Percentiles rank a stretch among this genome's conserved stretches.
phyloP scores from a whole-genome alignment of 495 filamentous ascomycete species.

The Hypoxylon fuscum region DNA sequence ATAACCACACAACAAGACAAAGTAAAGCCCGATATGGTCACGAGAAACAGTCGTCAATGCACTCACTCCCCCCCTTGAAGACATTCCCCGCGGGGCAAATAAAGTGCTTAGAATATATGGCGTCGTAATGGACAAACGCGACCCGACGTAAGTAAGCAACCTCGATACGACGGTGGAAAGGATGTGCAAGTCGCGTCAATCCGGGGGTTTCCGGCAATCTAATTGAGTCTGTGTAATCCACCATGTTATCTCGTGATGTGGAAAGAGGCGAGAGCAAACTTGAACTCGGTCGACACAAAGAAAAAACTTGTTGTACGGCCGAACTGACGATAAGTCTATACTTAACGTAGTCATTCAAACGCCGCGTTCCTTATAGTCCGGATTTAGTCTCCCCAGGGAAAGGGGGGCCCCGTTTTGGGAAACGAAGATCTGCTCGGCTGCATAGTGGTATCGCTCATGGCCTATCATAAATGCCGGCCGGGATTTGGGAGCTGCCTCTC shows the following conservation, averaged over 20 bases:
- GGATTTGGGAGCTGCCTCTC: slow-evolving; percentile 28
- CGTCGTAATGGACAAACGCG: slow-evolving; percentile 19
- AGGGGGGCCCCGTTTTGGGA: slow-evolving; percentile 30
- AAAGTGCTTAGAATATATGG: slow-evolving; percentile 33
- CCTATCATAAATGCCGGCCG: slow-evolving; percentile 41
- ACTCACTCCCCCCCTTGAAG: no score
- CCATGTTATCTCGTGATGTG: no score
- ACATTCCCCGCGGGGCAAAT: slow-evolving; percentile 35
- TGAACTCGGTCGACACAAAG: no score
- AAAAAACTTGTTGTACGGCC: slow-evolving; percentile 6
- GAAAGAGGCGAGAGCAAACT: no score
- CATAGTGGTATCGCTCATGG: slow-evolving; percentile 19
- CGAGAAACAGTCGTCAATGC: no score
- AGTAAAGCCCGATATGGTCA: no score
- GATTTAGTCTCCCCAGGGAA: slow-evolving; percentile 22
- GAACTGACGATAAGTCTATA: no score
- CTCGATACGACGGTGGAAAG: slow-evolving; percentile 14
- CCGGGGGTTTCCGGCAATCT: no score
- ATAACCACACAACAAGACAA: no score
- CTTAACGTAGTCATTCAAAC: slow-evolving; percentile 24
- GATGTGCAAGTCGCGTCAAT: not conserved
- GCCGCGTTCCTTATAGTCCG: slow-evolving; percentile 17
- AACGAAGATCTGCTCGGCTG: slow-evolving; percentile 29
- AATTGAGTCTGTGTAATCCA: no score
- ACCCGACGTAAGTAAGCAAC: slow-evolving; percentile 1